A percentile compares a stretch with the other conserved stretches of the same genome.
These are phyloP conservation scores for Penicillium paradoxum DNA, from an alignment of 495 filamentous ascomycete genomes.

Conservation along the genomic window DNA sequence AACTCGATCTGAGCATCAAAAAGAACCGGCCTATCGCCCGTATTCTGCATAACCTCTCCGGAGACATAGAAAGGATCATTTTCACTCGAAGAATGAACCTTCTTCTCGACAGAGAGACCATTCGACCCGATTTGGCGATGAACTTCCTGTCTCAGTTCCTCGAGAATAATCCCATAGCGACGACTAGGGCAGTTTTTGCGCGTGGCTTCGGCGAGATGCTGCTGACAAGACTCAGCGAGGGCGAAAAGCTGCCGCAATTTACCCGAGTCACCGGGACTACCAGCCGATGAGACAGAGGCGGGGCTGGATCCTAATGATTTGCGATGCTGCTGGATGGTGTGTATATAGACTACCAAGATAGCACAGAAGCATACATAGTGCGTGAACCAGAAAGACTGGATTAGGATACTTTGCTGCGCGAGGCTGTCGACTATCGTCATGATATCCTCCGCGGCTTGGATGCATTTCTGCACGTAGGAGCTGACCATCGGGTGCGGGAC, in stretches of 20 bases:
- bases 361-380: constrained; percentile 53
- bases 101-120: constrained; percentile 5
- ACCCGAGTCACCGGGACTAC: constrained; percentile 17
- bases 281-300: constrained; percentile 17
- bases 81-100: neutral
- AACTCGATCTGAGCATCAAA: constrained; percentile 17
- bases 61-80: constrained; percentile 3
- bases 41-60: neutral
- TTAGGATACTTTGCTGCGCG: constrained; percentile 34
- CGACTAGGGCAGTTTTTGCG: constrained; percentile 48
- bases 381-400: constrained; percentile 48
- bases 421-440: constrained; percentile 37
- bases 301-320: constrained; percentile 15
- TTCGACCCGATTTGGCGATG: constrained; percentile 33
- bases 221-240: constrained; percentile 43
- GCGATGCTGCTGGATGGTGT: constrained; percentile 48
- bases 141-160: constrained; percentile 41
- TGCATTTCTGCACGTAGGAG: constrained; percentile 38
- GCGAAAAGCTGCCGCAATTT: constrained; percentile 31
- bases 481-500: constrained; percentile 30
- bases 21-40: neutral
- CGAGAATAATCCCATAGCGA: constrained; percentile 48
- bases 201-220: constrained; percentile 45
- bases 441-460: constrained; percentile 40
- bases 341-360: constrained; percentile 51